Conservation (phyloP, 495 filamentous ascomycete species). For the Acidiella bohemica region DNA sequence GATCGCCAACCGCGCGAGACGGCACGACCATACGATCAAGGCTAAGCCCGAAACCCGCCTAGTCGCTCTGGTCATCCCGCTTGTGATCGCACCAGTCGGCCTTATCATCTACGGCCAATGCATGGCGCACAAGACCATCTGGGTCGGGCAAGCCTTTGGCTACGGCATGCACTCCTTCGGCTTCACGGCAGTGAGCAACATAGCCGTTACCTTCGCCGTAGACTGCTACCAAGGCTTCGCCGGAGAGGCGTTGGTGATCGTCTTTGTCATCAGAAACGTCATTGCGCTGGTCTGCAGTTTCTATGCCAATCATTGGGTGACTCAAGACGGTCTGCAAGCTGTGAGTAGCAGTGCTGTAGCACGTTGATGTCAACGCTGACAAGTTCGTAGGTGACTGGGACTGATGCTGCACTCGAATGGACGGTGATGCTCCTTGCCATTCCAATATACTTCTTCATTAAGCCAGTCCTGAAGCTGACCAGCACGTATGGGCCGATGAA, state of each 20-base stretch:
- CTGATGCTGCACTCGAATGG: conserved; percentile 6
- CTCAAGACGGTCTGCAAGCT: conserved; percentile 1
- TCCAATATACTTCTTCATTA: conserved; percentile 13
- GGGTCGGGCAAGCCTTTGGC: conserved; percentile 15
- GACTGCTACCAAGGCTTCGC: conserved; percentile 13
- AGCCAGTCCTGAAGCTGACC: conserved; percentile 4
- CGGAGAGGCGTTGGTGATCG: conserved; percentile 9
- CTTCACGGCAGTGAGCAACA: conserved; percentile 16
- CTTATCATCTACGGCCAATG: conserved; percentile 14
- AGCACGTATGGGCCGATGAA: conserved; percentile 10
- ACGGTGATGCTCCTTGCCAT: conserved; percentile 3
- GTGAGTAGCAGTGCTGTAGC: too few species aligned
- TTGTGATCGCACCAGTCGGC: conserved; percentile 11
- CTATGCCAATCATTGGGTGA: conserved; percentile 6
- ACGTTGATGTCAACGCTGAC: too few species aligned
- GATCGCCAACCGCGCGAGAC: conserved; percentile 8
- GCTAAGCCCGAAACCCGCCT: conserved; percentile 12
- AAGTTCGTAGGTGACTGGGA: conserved; percentile 1
- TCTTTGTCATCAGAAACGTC: conserved; percentile 8
- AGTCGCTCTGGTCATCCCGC: conserved; percentile 10
- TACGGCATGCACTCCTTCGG: conserved; percentile 19
- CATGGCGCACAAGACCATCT: conserved; percentile 9
- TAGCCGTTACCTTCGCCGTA: conserved; percentile 16
- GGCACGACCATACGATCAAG: conserved; percentile 3
- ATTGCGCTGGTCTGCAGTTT: conserved; percentile 9